Conservation (phyloP, 805 yeast species). For the Blastobotrys mokoenaii region DNA sequence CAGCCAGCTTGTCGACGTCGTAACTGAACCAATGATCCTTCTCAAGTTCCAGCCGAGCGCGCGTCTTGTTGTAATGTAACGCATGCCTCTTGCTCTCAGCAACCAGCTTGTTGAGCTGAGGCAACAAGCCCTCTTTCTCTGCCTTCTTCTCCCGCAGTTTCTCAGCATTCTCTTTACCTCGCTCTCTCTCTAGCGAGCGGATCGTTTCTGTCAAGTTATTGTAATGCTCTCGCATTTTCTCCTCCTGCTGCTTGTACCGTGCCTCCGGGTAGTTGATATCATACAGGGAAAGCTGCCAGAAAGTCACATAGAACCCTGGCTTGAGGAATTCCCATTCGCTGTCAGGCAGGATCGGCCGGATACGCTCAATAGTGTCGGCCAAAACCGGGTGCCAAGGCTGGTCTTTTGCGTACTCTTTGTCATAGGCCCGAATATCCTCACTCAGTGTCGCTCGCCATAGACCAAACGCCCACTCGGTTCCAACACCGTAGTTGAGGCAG, state of each 20-base stretch:
- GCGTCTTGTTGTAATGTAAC: slow-evolving; percentile 30
- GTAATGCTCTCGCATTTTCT: slow-evolving; percentile 32
- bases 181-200: slow-evolving; percentile 39
- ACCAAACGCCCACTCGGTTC: slow-evolving; percentile 59
- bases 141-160: not conserved
- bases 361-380: slow-evolving; percentile 25
- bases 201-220: slow-evolving; percentile 1
- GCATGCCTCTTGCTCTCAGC: slow-evolving; percentile 40
- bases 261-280: slow-evolving; percentile 52
- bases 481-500: slow-evolving; percentile 22
- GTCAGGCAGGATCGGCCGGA: slow-evolving; percentile 18
- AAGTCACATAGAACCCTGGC: slow-evolving; percentile 43
- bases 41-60: slow-evolving; percentile 25
- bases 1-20: not conserved
- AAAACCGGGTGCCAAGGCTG: slow-evolving; percentile 38
- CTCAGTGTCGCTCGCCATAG: slow-evolving; percentile 50
- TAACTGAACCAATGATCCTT: slow-evolving; percentile 24
- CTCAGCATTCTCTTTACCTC: not conserved
- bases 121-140: slow-evolving; percentile 6
- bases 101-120: slow-evolving; percentile 8
- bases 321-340: slow-evolving; percentile 23
- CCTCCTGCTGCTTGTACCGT: slow-evolving; percentile 42
- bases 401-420: slow-evolving; percentile 28
- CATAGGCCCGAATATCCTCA: slow-evolving; percentile 26
- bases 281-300: slow-evolving; percentile 68